Evolutionary conservation across 2,329 filamentous ascomycete species (phyloP), one percentile per base, ranked within the genome.

Genomic region (Xylaria sp.): DNA sequence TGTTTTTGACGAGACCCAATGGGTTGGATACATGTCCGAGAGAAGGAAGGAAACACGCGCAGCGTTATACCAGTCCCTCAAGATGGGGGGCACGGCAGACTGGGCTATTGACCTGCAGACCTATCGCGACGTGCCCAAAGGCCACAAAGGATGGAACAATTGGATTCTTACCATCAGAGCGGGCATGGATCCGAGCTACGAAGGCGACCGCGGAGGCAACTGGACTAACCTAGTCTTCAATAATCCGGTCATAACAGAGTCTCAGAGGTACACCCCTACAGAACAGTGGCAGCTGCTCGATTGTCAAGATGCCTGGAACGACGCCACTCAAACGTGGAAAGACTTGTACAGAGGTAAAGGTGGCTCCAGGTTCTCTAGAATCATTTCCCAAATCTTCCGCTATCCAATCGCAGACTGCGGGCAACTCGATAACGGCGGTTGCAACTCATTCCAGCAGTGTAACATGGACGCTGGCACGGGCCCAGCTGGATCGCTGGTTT

Each of bases 11-110:
- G 61, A 73, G 15, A 74, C 66, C 1, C 31, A 76, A 17, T 73
- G 72, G 60, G 75, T 76, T 3, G 68, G 70, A 23, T 78, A 77
- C 38, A 73, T 72, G 61, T 65, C 65, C 25, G 65, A 66, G 8
- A 54, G 63, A 2, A 72, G 29, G 41, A 60, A 55, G 35, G n/a
- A 10, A 2, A n/a, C 21, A 2, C 56, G 59, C 8, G 10, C 25
- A 9, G 29, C 33, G 23, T 46, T 57, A 13, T 56, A 56, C 15
- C 41, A 51, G 17, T 57, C 49, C 6, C 54, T 51, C 6, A 61
- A 58, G n/a, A 48, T 67, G 38, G 60, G 43, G 8, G 60, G 62
- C 29, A 67, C 62, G 13, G 53, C 49, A 25, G 54, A 67, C 29
- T 74, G 72, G 72, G 71, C 71, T 25, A 64, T 29, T 25, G 68